Conservation (phyloP, 208 protist species). For the Wallacemonas sp. region DNA sequence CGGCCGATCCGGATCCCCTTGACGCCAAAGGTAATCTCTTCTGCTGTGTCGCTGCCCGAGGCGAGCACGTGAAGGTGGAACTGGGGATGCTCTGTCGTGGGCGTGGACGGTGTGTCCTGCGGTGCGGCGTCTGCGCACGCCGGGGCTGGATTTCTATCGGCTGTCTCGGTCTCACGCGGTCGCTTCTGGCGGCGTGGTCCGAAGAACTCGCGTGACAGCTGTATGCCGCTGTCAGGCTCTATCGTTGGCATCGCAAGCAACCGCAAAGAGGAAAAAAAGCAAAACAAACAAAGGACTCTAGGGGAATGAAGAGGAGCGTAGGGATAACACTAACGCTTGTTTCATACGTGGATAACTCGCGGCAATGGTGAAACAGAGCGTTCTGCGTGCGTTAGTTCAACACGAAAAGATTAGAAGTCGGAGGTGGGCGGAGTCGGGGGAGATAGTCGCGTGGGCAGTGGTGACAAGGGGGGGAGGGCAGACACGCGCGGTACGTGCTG, state of each 20-base stretch:
- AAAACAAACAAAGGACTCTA: neutral
- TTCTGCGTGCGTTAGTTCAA: no score
- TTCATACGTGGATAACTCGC: no score
- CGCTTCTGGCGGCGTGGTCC: neutral
- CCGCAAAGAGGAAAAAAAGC: neutral
- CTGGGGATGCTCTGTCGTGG: neutral
- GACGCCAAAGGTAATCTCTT: constrained; percentile 30
- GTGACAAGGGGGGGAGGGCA: no score
- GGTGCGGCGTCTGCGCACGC: neutral
- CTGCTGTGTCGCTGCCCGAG: neutral
- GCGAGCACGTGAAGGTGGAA: constrained; percentile 14
- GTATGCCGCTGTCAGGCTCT: neutral
- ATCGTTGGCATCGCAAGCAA: neutral
- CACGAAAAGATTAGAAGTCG: no score
- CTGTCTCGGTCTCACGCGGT: neutral
- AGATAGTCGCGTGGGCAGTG: no score
- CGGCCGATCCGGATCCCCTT: constrained; percentile 50
- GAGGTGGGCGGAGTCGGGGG: no score
- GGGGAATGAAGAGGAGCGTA: neutral
- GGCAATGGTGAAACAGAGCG: no score
- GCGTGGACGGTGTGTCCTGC: neutral
- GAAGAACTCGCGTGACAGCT: constrained; percentile 12
- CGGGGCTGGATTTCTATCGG: neutral
- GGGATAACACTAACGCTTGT: no score
- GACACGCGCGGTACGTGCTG: no score